Percentiles rank a stretch among this genome's conserved stretches.
Evolutionary conservation across 1,284 basidiomycete genomes (phyloP).

Genomic region (Anthracocystis walkeri): DNA sequence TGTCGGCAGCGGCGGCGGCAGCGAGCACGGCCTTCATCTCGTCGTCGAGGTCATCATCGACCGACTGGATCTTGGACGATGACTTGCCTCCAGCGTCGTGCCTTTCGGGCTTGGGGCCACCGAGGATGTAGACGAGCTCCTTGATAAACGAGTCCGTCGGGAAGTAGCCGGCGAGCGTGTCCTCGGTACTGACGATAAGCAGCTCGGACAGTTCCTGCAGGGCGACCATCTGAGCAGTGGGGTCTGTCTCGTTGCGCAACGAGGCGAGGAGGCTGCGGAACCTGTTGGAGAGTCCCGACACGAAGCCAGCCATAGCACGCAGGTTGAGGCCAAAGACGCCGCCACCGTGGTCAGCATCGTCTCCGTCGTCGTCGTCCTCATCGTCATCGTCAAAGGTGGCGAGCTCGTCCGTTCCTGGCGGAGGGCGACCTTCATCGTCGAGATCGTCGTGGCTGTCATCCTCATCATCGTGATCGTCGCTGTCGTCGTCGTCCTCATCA

Average conservation of each 20-base stretch:
- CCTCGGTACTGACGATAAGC: conserved; percentile 95
- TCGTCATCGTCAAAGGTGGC: conserved; percentile 42
- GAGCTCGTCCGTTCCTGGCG: conserved; percentile 21
- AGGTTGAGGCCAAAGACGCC: conserved; percentile 62
- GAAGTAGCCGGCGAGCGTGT: conserved; percentile 93
- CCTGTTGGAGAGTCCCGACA: conserved; percentile 56
- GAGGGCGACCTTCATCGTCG: conserved; percentile 22
- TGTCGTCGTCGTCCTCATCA: conserved; percentile 1
- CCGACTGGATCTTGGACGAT: conserved; percentile 14
- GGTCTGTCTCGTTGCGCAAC: conserved; percentile 71
- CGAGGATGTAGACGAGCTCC: conserved; percentile 91
- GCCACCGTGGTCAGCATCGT: conserved; percentile 32
- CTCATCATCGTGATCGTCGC: conserved; percentile 20
- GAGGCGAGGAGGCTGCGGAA: conserved; percentile 60
- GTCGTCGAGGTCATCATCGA: conserved; percentile 45
- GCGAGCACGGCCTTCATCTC: conserved; percentile 55
- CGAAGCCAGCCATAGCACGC: conserved; percentile 63
- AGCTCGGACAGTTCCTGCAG: conserved; percentile 94
- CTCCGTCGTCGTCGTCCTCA: conserved; percentile 45
- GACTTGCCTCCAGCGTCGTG: conserved; percentile 29
- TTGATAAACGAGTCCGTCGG: conserved; percentile 90
- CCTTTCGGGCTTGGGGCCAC: conserved; percentile 74
- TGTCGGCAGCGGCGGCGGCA: conserved; percentile 48
- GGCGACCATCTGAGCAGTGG: conserved; percentile 80
- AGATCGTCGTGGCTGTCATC: conserved; percentile 32